Evolutionary conservation across 2,329 filamentous ascomycete species (phyloP), one percentile per base, ranked within the genome.

Genomic region (Talaromyces atroroseus): DNA sequence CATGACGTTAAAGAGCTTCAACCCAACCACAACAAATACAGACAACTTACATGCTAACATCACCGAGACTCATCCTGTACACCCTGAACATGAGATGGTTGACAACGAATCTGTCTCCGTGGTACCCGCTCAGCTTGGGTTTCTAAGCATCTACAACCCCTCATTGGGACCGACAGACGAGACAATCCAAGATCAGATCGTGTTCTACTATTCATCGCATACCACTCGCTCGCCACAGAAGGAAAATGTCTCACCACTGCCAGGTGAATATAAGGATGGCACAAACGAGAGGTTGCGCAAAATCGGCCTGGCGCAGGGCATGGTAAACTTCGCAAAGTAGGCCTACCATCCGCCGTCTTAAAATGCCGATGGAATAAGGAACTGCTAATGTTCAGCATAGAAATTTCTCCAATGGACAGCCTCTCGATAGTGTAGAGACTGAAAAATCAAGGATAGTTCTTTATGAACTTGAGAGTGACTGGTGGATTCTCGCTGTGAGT

Each of bases 121-220:
- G 61, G 77, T 86, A 34, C 92, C 94, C 45, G 92, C 92, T 36
- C 89, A 89, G 68, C 83, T 97, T 29, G 88, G 89, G 65, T 97
- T 94, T 71, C 82, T 99, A 47, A 86, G 92, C 70, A 95, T 99
- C 70, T 99, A 95, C 80, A 97, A 95, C 71, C 94, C 95, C 34
- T 84, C 87, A 5, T 81, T 95, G 46, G 87, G 88, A 65, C 80
- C 69, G 36, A 82, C 81, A 70, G 88, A 91, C 69, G 87, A 90
- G 67, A 88, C 85, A 2, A 76, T 92, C 61, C 78, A 82, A 51
- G 81, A 92, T 64, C 90, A 99, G 74, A 90, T 97, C 61, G 89
- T 96, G 64, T 99, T 96, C 78, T 96, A 95, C 75, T 49, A 54
- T 34, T 44, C 52, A 14, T 24, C 44, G n/a, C 67, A 66, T 55